Evolutionary conservation across 2,329 filamentous ascomycete species (phyloP), one percentile per base, ranked within the genome.

Genomic region (Torrubiellomyces zombiae): DNA sequence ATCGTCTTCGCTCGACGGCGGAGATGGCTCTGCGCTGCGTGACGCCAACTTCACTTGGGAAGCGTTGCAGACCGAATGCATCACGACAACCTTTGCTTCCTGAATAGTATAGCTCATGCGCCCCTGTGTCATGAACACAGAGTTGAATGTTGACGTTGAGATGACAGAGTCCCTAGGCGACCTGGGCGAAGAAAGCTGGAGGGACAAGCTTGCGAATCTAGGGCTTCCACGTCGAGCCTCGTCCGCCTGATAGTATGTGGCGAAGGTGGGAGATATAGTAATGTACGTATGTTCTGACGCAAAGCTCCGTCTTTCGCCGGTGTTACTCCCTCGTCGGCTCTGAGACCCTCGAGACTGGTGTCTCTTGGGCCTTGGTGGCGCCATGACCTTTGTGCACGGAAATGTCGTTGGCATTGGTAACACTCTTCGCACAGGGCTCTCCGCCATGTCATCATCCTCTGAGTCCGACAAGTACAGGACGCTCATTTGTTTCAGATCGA

Each of bases 391-490:
- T 4, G 11, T 7, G 14, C 25, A 23, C 3, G 24, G 14, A 3
- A 26, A 21, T 16, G 18, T 25, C 10, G 19, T 16, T 4, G 23
- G 16, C 15, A 25, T 13, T 5, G 23, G 18, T 6, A 11, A n/a
- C 5, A 19, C 18, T 8, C 20, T 24, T 16, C 20, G 28, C 12
- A 10, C 9, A n/a, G 37, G 28, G 0, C 40, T 27, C 3, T 36
- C 34, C 4, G 29, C 21, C 11, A 38, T 39, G 5, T 36, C 34
- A 1, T 59, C 57, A 5, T 63, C 61, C 28, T 70, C 66, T 0
- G 64, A 68, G 31, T 69, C 64, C 0, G 65, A 68, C 2, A 64
- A 68, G 1, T 71, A 51, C 2, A 64, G 44, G 1, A 71, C 54
- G 31, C 66, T 70, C 30, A 54, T 65, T 25, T 63, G 55, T 20